These are phyloP conservation scores for Isoetes taiwanensis DNA, from an alignment of 75 land plant species.

Conservation along the genomic window DNA sequence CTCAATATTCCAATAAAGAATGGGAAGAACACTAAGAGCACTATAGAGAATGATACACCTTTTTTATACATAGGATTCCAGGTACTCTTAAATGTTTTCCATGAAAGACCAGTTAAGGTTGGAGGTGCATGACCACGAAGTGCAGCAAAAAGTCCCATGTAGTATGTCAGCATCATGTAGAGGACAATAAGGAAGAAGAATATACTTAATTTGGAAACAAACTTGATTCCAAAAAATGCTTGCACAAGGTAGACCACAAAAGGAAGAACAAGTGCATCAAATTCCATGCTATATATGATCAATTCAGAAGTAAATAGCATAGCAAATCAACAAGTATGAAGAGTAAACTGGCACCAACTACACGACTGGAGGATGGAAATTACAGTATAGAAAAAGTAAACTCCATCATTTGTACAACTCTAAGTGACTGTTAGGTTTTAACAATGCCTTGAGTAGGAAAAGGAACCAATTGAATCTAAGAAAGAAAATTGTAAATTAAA, in stretches of 20 bases:
- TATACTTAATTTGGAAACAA: slow-evolving; percentile 19
- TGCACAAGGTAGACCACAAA: background rate
- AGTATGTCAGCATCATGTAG: slow-evolving; percentile 22
- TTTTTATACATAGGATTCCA: slow-evolving; percentile 16
- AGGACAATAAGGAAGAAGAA: slow-evolving; percentile 16
- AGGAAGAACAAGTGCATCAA: background rate
- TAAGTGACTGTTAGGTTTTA: slow-evolving; percentile 18
- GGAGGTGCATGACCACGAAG: slow-evolving; percentile 12
- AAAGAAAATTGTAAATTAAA: too few species aligned
- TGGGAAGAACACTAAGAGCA: slow-evolving; percentile 22
- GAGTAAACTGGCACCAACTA: slow-evolving; percentile 13
- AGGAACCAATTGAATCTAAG: too few species aligned
- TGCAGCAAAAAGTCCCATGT: slow-evolving; percentile 16
- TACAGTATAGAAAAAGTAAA: slow-evolving; percentile 13
- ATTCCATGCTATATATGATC: background rate
- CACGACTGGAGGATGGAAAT: slow-evolving; percentile 15
- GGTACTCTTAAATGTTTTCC: slow-evolving; percentile 25
- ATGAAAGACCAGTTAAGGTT: slow-evolving; percentile 19
- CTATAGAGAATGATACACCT: slow-evolving; percentile 20
- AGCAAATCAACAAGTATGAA: slow-evolving; percentile 11
- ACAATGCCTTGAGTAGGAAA: too few species aligned
- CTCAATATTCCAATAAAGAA: slow-evolving; percentile 24
- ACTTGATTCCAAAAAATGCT: slow-evolving; percentile 24
- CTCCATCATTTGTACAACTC: slow-evolving; percentile 20
- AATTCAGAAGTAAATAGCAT: background rate